A percentile compares a stretch with the other conserved stretches of the same genome.
Conservation (phyloP, 164 flowering plant species). For the Piper longum region DNA sequence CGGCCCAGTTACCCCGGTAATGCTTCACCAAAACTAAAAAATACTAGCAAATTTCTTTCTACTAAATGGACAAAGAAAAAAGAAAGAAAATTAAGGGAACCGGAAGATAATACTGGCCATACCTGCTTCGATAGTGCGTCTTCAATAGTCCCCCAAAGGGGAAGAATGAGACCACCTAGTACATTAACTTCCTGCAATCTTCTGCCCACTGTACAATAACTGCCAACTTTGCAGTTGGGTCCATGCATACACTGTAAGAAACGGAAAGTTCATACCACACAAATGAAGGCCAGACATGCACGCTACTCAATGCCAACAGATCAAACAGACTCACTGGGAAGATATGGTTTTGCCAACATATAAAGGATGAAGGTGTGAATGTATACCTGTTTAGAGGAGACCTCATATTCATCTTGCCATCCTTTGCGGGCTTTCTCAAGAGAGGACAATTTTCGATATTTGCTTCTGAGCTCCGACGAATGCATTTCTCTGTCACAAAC, state of each 20-base stretch:
- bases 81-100: not conserved
- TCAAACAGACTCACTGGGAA: too few relatives aligned
- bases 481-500: constrained; percentile 68
- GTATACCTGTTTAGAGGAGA: constrained; percentile 76
- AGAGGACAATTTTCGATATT: constrained; percentile 62
- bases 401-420: constrained; percentile 88
- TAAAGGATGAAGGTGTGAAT: not conserved
- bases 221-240: constrained; percentile 76
- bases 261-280: not conserved
- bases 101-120: not conserved
- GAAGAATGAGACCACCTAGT: constrained; percentile 93
- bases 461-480: constrained; percentile 49
- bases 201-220: constrained; percentile 81
- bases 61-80: not conserved
- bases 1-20: too few relatives aligned
- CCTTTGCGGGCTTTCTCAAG: constrained; percentile 71
- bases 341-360: not conserved
- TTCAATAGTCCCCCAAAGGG: constrained; percentile 90
- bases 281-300: not conserved
- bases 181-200: constrained; percentile 90
- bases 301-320: not conserved
- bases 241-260: constrained; percentile 92
- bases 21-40: not conserved
- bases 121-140: constrained; percentile 97
- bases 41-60: not conserved